Evolutionary conservation across 2,329 filamentous ascomycete species (phyloP).

Genomic region (Talaromyces amestolkiae): DNA sequence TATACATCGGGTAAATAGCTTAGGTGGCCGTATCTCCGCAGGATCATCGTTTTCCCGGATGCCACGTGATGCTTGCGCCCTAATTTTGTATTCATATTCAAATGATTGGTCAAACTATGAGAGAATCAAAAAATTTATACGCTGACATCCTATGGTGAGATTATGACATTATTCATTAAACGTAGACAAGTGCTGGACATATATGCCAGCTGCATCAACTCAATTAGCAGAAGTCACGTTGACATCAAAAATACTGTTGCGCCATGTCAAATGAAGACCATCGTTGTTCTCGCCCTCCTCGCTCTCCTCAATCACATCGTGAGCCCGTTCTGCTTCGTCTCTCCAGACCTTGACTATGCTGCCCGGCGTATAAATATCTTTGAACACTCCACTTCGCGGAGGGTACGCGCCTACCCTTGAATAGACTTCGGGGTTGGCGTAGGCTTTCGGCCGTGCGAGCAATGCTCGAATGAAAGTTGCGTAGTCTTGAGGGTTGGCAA

Average conservation of each 20-base stretch:
- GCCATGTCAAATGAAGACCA: conserved; percentile 58
- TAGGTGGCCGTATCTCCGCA: conserved; percentile 19
- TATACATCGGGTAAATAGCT: conserved; percentile 12
- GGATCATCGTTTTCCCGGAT: conserved; percentile 15
- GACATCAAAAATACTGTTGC: conserved; percentile 72
- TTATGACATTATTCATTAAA: too few species aligned
- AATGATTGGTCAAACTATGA: background rate
- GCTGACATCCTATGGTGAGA: background rate
- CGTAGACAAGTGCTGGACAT: background rate
- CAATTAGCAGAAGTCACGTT: conserved; percentile 9
- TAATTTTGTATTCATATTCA: background rate
- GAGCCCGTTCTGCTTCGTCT: conserved; percentile 67
- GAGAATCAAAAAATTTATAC: too few species aligned
- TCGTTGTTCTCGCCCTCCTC: conserved; percentile 53
- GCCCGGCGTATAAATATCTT: conserved; percentile 80
- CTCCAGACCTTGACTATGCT: conserved; percentile 89
- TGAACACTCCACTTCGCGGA: conserved; percentile 66
- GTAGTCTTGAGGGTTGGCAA: conserved; percentile 75
- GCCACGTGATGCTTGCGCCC: conserved; percentile 2
- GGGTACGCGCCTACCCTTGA: conserved; percentile 67
- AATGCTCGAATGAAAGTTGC: conserved; percentile 81
- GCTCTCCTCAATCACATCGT: conserved; percentile 66
- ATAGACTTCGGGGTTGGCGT: conserved; percentile 73
- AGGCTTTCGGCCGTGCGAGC: conserved; percentile 69
- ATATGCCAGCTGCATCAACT: background rate